phyloP scores from a whole-genome alignment of 371 early-diverging fungal genomes.

The Synchytrium microbalum region DNA sequence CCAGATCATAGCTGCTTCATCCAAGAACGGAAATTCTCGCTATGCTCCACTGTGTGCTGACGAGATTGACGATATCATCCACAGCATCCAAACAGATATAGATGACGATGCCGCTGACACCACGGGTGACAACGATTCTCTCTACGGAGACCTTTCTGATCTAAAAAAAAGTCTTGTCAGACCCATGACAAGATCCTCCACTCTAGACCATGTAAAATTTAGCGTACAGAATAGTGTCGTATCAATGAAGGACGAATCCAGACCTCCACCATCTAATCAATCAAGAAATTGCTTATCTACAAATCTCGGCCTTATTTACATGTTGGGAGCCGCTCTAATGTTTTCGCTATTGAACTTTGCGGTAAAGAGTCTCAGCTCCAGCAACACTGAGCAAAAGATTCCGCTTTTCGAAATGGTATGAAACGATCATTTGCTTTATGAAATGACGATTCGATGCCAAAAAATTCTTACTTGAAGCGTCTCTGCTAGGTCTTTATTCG shows the following conservation, averaged over 20 bases:
- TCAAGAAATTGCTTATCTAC: not conserved
- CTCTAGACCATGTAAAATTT: not conserved
- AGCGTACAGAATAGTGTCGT: not conserved
- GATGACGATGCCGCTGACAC: not conserved
- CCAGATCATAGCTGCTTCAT: no score
- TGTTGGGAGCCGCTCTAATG: not conserved
- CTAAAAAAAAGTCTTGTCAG: not conserved
- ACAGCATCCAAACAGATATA: not conserved
- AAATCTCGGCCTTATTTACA: slow-evolving; percentile 1
- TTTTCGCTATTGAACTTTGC: not conserved
- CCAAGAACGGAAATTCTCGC: no score
- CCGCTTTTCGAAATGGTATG: not conserved
- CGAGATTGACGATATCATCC: not conserved
- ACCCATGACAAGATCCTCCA: no score
- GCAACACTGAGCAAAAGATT: not conserved
- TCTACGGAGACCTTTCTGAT: not conserved
- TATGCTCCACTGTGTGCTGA: no score
- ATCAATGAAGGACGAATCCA: not conserved
- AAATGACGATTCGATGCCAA: not conserved
- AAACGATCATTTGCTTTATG: not conserved
- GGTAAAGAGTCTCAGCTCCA: not conserved
- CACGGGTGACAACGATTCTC: not conserved
- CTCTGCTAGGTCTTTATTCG: not conserved
- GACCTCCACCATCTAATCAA: not conserved
- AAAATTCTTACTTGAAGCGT: no score